Evolutionary conservation across 2,329 filamentous ascomycete genomes (phyloP).

Genomic region (Trichocomaceae sp.): DNA sequence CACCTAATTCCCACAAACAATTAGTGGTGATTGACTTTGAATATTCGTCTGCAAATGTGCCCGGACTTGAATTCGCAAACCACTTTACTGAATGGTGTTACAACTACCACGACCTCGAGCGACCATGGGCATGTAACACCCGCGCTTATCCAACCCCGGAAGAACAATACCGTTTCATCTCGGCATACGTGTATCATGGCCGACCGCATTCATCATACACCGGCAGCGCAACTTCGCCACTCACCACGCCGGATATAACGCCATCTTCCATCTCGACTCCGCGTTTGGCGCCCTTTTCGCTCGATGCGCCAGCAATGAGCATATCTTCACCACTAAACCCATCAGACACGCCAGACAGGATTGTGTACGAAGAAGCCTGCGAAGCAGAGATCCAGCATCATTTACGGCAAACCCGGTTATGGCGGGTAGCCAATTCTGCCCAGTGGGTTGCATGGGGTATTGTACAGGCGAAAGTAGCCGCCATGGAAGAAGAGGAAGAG

Average conservation of each 20-base stretch:
- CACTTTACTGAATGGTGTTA: constrained; percentile 99
- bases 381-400: constrained; percentile 65
- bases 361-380: constrained; percentile 47
- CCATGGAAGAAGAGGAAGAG: constrained; percentile 49
- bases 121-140: constrained; percentile 62
- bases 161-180: constrained; percentile 78
- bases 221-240: constrained; percentile 19
- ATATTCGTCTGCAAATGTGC: constrained; percentile 83
- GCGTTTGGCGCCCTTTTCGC: constrained; percentile 61
- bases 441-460: constrained; percentile 96
- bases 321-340: neutral
- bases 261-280: constrained; percentile 45
- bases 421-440: constrained; percentile 81
- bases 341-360: neutral
- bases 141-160: constrained; percentile 67
- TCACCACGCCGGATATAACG: constrained; percentile 51
- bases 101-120: constrained; percentile 75
- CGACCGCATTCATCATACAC: neutral
- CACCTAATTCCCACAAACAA: constrained; percentile 91
- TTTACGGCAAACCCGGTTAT: constrained; percentile 71
- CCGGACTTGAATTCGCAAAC: constrained; percentile 89
- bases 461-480: constrained; percentile 82
- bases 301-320: constrained; percentile 61
- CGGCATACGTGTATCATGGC: constrained; percentile 77
- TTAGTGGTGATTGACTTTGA: constrained; percentile 97